Evolutionary conservation across 148 eudicot species (phyloP).

Genomic region (Chenopodium formosanum): DNA sequence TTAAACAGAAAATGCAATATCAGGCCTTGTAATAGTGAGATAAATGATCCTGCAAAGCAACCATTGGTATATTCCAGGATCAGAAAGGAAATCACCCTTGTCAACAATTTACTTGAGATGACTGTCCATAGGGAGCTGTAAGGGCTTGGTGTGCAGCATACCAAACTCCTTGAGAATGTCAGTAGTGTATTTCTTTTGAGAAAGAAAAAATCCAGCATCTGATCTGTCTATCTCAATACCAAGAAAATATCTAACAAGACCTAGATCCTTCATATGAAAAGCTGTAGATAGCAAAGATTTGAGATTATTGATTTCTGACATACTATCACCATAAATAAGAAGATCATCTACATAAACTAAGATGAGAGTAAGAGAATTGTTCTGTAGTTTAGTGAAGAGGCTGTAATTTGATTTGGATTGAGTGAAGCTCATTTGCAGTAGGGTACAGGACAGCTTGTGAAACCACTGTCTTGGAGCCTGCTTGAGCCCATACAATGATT

Average conservation of each 20-base stretch:
- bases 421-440: not conserved
- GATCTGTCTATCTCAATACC: not conserved
- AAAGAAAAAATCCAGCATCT: not conserved
- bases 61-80: too few species aligned
- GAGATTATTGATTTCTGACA: not conserved
- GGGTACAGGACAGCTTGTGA: not conserved
- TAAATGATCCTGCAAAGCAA: too few species aligned
- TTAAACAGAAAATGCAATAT: too few species aligned
- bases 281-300: not conserved
- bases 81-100: too few species aligned
- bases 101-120: too few species aligned
- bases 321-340: not conserved
- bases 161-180: too few species aligned
- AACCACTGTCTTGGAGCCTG: too few species aligned
- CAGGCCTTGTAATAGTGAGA: too few species aligned
- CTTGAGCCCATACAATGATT: not conserved
- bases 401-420: not conserved
- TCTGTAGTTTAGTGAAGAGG: not conserved
- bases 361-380: not conserved
- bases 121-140: too few species aligned
- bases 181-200: too few species aligned
- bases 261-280: not conserved
- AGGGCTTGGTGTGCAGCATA: too few species aligned
- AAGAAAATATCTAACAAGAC: not conserved
- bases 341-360: not conserved